phyloP scores from a whole-genome alignment of 768 basidiomycete species.

The Leucocoprinus leucothites region DNA sequence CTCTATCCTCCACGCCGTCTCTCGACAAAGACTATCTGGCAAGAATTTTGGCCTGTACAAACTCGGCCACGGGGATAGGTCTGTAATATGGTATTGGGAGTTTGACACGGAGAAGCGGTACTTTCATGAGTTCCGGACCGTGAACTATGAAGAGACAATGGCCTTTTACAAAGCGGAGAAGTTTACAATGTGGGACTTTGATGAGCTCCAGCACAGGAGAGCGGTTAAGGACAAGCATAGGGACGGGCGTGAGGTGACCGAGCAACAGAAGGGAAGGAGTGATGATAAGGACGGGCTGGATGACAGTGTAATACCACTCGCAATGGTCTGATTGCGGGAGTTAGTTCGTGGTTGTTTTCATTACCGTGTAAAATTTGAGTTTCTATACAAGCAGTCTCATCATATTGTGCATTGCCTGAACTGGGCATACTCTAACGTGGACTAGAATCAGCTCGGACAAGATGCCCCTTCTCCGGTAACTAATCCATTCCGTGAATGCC shows the following conservation, averaged over 20 bases:
- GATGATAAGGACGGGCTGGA: too few relatives aligned
- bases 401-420: constrained; percentile 40
- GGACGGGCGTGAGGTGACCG: too few relatives aligned
- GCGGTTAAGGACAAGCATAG: too few relatives aligned
- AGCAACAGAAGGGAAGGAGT: too few relatives aligned
- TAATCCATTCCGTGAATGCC: constrained; percentile 65
- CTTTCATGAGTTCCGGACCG: background rate
- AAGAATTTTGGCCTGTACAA: background rate
- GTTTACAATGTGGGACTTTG: too few relatives aligned
- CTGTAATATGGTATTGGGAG: constrained; percentile 1
- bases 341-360: too few relatives aligned
- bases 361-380: too few relatives aligned
- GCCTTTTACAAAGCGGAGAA: too few relatives aligned
- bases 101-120: background rate
- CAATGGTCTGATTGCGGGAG: too few relatives aligned
- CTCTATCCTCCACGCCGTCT: background rate
- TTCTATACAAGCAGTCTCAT: constrained; percentile 38
- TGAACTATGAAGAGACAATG: background rate
- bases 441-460: constrained; percentile 69
- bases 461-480: constrained; percentile 64
- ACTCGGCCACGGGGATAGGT: background rate
- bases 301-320: too few relatives aligned
- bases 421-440: constrained; percentile 66
- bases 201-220: too few relatives aligned
- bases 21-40: background rate